A percentile compares a stretch with the other conserved stretches of the same genome.
phyloP scores from a whole-genome alignment of 2,329 filamentous ascomycete species.

The Fusarium goolgardi region DNA sequence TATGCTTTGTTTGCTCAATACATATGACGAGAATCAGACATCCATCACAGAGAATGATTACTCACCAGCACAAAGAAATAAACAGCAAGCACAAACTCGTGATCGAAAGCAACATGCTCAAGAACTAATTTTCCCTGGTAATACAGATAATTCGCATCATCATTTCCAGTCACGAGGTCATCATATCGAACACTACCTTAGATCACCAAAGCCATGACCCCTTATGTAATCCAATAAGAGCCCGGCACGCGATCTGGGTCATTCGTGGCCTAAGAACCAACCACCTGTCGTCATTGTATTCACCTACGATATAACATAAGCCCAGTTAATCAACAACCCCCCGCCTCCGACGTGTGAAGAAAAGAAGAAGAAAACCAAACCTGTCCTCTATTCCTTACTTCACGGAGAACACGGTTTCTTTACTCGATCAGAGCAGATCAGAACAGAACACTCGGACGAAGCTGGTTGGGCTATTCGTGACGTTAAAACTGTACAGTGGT shows the following conservation, averaged over 20 bases:
- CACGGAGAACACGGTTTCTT: constrained; percentile 22
- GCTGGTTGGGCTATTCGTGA: constrained; percentile 31
- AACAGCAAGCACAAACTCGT: background rate
- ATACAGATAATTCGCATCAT: constrained; percentile 2
- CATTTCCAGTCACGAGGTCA: constrained; percentile 16
- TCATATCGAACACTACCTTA: constrained; percentile 11
- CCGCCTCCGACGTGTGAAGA: background rate
- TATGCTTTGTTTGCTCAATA: background rate
- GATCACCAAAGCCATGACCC: constrained; percentile 4
- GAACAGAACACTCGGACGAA: constrained; percentile 23
- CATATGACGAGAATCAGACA: background rate
- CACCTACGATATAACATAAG: constrained; percentile 14
- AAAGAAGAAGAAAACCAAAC: background rate
- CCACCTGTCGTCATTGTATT: constrained; percentile 29
- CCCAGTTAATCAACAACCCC: background rate
- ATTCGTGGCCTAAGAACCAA: constrained; percentile 27
- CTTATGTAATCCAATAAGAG: constrained; percentile 37
- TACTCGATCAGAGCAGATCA: background rate
- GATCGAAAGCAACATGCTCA: background rate
- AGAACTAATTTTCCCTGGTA: background rate
- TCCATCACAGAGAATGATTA: background rate
- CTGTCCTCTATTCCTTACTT: background rate
- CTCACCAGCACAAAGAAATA: background rate
- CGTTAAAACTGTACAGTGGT: constrained; percentile 30
- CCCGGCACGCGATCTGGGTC: constrained; percentile 30